Base-by-base conservation (phyloP, 2,329 filamentous ascomycete genomes). In the Cladophialophora psammophila region DNA sequence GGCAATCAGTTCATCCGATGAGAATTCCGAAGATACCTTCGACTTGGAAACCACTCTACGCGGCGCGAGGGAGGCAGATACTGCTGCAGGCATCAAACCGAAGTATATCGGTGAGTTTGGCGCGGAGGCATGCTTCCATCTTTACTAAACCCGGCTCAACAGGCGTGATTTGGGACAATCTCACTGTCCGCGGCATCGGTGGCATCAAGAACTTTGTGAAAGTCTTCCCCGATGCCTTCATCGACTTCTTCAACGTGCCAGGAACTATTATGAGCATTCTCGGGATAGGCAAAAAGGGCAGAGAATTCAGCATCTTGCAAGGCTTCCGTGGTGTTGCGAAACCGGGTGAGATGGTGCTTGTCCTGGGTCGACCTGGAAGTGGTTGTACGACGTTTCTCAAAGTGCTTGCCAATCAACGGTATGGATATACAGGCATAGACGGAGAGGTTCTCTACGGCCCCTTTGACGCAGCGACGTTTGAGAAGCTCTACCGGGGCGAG, bases 301-400 rank as follows among this genome's bases (percentile, higher is more conserved):
- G 82, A 36, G 90, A 96, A 76, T 86, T 89, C 48, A 89, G 92
- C 5, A 89, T 96, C 54, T 80, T 96, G 31, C 85, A 92, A 68
- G 83, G 86, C 70, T 95, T 94, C 80, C 73, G 72, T 35, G 80
- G 90, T 36, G 84, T 91, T 0, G 87, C 88, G 64, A 88, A 90
- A 70, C 91, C 92, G 0, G 94, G 93, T 0, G 93, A 97, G 82
- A 96, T 97, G 93, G 86, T 94, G 0, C 83, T 96, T 1, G 92
- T 96, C 0, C 83, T 96, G 6, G 92, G 92, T 26, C 86, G 89
- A 69, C 92, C 92, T 0, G 92, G 92, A 0, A 89, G 86, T 0
- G 89, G 89, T 32, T 91, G 89, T 75, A 90, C 88, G 0, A 90
- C 89, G 0, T 90, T 91, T 71, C 82, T 91, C 63, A 90, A 89